Percentiles rank a stretch among this genome's conserved stretches.
Evolutionary conservation across 2,329 filamentous ascomycete species (phyloP).

Genomic region (Trichophyton equinum): DNA sequence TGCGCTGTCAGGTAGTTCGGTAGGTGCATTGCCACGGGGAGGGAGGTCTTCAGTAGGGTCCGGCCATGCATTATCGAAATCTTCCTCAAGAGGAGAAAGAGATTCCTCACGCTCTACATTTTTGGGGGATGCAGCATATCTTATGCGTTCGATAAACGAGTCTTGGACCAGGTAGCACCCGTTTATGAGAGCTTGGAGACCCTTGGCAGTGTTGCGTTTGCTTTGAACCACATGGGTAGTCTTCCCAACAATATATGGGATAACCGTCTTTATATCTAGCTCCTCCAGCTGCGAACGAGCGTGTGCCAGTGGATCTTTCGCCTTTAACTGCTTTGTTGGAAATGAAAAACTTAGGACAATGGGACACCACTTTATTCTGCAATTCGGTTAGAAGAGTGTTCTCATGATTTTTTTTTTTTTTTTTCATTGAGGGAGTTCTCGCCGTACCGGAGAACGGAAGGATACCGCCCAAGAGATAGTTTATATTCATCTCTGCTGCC

Average conservation of each 20-base stretch:
- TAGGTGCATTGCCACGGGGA: conserved; percentile 61
- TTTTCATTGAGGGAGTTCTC: background rate
- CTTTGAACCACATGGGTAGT: conserved; percentile 83
- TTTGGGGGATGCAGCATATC: conserved; percentile 43
- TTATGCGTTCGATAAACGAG: conserved; percentile 58
- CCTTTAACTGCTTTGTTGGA: conserved; percentile 55
- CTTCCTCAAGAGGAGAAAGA: conserved; percentile 54
- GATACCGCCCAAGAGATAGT: conserved; percentile 60
- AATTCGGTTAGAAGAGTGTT: conserved; percentile 6
- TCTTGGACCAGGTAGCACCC: conserved; percentile 64
- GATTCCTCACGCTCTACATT: conserved; percentile 41
- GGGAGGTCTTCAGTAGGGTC: conserved; percentile 60
- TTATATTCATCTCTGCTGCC: conserved; percentile 41
- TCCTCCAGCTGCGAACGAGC: conserved; percentile 59
- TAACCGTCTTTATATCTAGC: conserved; percentile 75
- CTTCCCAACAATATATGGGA: conserved; percentile 53
- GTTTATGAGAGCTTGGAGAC: conserved; percentile 74
- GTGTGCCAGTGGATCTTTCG: conserved; percentile 47
- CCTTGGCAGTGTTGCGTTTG: conserved; percentile 81
- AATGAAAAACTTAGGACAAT: conserved; percentile 73
- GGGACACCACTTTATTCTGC: conserved; percentile 64
- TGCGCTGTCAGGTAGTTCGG: conserved; percentile 51
- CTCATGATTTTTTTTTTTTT: no score
- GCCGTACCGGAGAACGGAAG: conserved; percentile 37
- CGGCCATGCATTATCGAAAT: conserved; percentile 73